Evolutionary conservation across 352 stramenopile species (phyloP).

Genomic region (Elongisporangium prolatum): DNA sequence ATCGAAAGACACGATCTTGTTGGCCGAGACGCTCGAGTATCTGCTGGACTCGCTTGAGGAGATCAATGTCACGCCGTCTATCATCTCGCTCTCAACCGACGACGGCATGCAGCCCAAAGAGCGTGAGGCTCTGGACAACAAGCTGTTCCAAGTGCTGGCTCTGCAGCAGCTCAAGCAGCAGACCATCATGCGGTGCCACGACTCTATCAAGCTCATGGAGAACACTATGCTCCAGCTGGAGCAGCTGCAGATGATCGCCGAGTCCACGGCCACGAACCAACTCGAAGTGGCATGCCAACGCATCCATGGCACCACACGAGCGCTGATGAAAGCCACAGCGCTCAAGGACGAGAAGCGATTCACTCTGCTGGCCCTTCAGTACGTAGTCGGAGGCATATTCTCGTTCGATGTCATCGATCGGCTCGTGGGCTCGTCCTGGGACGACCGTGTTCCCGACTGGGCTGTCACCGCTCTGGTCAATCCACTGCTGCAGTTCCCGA

Average conservation of each 20-base stretch:
- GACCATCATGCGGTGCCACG: slow-evolving; percentile 90
- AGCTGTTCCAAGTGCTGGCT: slow-evolving; percentile 91
- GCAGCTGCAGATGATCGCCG: slow-evolving; percentile 91
- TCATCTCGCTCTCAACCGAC: not conserved
- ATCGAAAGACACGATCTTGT: slow-evolving; percentile 93
- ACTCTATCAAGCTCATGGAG: slow-evolving; percentile 95
- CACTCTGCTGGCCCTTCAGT: slow-evolving; percentile 88
- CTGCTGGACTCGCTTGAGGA: slow-evolving; percentile 94
- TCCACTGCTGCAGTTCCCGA: slow-evolving; percentile 40
- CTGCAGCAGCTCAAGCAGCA: slow-evolving; percentile 85
- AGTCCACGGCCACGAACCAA: slow-evolving; percentile 88
- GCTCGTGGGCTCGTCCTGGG: slow-evolving; percentile 90
- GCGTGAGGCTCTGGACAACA: slow-evolving; percentile 21
- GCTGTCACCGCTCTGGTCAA: slow-evolving; percentile 32
- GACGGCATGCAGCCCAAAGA: slow-evolving; percentile 13
- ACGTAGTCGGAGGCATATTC: slow-evolving; percentile 90
- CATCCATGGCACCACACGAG: slow-evolving; percentile 87
- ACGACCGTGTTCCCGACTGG: slow-evolving; percentile 85
- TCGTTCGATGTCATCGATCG: slow-evolving; percentile 95
- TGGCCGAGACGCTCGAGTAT: slow-evolving; percentile 96
- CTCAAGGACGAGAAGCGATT: slow-evolving; percentile 58
- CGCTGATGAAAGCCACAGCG: slow-evolving; percentile 78
- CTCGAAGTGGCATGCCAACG: slow-evolving; percentile 85
- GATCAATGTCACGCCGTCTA: slow-evolving; percentile 30
- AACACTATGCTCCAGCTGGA: slow-evolving; percentile 92